Base-by-base conservation (phyloP, 2,329 filamentous ascomycete genomes). In the Myrmaecium sp. region DNA sequence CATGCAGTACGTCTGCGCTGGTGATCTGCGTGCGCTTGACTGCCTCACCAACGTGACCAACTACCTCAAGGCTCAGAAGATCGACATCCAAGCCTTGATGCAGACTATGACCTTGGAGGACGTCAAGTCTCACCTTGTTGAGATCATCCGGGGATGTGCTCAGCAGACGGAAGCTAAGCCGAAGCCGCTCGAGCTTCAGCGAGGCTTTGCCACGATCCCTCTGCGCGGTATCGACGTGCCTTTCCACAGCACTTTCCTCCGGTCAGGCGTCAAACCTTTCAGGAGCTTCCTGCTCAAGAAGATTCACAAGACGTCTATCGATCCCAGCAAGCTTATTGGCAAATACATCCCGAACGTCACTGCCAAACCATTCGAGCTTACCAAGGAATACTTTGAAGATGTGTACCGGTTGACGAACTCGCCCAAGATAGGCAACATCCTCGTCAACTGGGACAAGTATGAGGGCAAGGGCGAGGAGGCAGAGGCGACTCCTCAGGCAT, bases 311-410 rank as follows among this genome's bases (percentile, higher is more conserved):
- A 94, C 84, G 14, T 91, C 80, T 28, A 95, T 98, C 52, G 89
- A 98, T 52, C 89, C 89, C 4, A 78, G 80, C 52, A 95, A 95
- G 66, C 61, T 98, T 46, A 69, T 98, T 40, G 89, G 89, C 46
- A 98, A 98, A 60, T 98, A 98, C 60, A 95, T 98, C 39, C 89
- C 89, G 41, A 98, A 98, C 57, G 91, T 98, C 39, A 98, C 89
- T 30, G 89, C 89, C 31, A 75, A 75, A 57, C 89, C 89, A 10
- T 98, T 98, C 51, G 82, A 83, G 52, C 64, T 98, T 38, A 92
- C 83, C 29, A 92, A 84, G 67, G 89, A 95, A 61, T 98, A 98
- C 62, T 98, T 98, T 57, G 86, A 98, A 66, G 89, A 95, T 48
- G 91, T 98, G 26, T 95, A 95, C 61, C 72, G 73, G 43, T 59